A percentile compares a stretch with the other conserved stretches of the same genome.
Conservation (phyloP, 495 filamentous ascomycete species). For the Neurospora hispaniola region DNA sequence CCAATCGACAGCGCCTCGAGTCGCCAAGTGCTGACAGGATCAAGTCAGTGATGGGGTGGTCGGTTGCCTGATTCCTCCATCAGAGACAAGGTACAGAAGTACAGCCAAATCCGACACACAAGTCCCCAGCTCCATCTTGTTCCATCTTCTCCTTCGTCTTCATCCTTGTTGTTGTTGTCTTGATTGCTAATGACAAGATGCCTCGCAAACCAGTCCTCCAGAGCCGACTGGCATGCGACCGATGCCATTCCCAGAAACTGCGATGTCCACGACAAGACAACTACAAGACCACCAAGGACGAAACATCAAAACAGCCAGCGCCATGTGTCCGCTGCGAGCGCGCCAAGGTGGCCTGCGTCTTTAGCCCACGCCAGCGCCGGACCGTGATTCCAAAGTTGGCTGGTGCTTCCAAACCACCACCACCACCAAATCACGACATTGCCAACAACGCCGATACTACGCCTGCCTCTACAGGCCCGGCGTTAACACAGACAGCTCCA, state of each 20-base stretch:
- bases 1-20: not conserved
- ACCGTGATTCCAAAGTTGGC: not conserved
- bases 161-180: not conserved
- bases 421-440: not conserved
- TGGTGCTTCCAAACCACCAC: not conserved
- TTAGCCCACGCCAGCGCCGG: constrained; percentile 6
- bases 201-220: not conserved
- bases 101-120: not conserved
- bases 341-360: constrained; percentile 5
- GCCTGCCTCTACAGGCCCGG: not conserved
- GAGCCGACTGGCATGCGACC: constrained; percentile 6
- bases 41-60: not conserved
- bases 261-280: constrained; percentile 2
- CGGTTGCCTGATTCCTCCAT: not conserved
- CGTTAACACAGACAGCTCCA: not conserved
- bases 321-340: constrained; percentile 4
- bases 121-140: not conserved
- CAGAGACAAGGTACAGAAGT: not conserved
- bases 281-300: not conserved
- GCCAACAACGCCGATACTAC: not conserved
- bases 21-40: not conserved
- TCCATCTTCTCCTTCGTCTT: not conserved
- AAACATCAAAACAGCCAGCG: not conserved
- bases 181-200: not conserved
- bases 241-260: constrained; percentile 6